A percentile compares a stretch with the other conserved stretches of the same genome.
These are phyloP conservation scores for Aurifilum marmelostoma DNA, from an alignment of 2,329 filamentous ascomycete genomes.

Conservation along the genomic window DNA sequence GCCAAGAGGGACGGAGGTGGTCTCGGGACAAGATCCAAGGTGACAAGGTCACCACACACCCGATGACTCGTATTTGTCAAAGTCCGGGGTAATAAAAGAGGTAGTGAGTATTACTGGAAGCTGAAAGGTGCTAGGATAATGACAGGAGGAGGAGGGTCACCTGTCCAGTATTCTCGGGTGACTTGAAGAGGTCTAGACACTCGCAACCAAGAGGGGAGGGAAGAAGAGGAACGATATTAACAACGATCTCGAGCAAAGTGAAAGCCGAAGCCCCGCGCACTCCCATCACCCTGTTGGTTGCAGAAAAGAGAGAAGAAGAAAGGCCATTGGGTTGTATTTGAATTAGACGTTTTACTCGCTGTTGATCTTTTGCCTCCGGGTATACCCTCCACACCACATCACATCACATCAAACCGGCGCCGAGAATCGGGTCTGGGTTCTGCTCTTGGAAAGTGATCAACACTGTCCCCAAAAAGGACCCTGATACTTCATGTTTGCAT, in stretches of 20 bases:
- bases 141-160: not conserved
- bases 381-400: slow-evolving; percentile 5
- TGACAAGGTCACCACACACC: slow-evolving; percentile 3
- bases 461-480: not conserved
- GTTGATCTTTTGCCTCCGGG: not conserved
- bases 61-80: slow-evolving; percentile 2
- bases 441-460: not conserved
- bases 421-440: not conserved
- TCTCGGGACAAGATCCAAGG: not conserved
- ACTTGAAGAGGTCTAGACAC: not conserved
- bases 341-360: not conserved
- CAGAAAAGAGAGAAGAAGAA: too few relatives aligned
- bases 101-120: not conserved
- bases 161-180: not conserved
- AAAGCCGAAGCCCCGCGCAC: not conserved
- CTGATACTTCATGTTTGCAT: not conserved
- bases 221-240: not conserved
- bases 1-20: not conserved
- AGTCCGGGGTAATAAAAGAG: not conserved
- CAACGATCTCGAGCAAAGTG: not conserved
- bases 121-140: not conserved
- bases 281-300: not conserved
- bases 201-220: too few relatives aligned
- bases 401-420: not conserved
- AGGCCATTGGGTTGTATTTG: not conserved